Percentiles rank a stretch among this genome's conserved stretches.
Evolutionary conservation across 345 rosid species (phyloP).

Genomic region (Crucihimalaya himalaica): DNA sequence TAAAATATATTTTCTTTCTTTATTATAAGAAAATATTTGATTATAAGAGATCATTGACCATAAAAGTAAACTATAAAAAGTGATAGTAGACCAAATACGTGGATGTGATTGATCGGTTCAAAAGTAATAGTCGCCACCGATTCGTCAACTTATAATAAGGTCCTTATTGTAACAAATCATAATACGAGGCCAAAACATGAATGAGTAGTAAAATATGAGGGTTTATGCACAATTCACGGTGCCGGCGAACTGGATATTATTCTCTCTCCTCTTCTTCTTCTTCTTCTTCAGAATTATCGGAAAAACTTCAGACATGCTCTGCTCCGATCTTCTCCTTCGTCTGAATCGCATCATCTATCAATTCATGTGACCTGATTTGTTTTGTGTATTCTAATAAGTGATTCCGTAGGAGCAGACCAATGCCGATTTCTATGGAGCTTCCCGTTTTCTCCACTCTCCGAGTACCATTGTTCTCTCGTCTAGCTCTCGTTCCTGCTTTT

Average conservation of each 20-base stretch:
- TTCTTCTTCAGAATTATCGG: neutral
- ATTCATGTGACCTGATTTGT: neutral
- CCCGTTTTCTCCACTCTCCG: slow-evolving; percentile 43
- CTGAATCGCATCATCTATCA: neutral
- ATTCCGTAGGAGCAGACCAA: slow-evolving; percentile 3
- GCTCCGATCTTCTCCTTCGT: slow-evolving; percentile 24
- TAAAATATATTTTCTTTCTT: neutral
- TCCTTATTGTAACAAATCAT: no score
- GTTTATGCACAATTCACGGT: neutral
- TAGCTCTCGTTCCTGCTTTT: slow-evolving; percentile 23
- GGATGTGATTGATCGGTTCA: slow-evolving; percentile 27
- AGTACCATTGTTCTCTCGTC: slow-evolving; percentile 29
- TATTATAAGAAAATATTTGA: neutral
- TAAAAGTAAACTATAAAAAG: slow-evolving; percentile 11
- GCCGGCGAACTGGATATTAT: slow-evolving; percentile 24
- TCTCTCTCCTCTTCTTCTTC: neutral
- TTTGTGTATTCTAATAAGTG: neutral
- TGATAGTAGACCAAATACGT: slow-evolving; percentile 27
- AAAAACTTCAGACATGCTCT: slow-evolving; percentile 16
- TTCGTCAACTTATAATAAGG: slow-evolving; percentile 16
- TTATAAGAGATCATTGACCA: slow-evolving; percentile 9
- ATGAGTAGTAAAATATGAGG: neutral
- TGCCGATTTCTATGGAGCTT: slow-evolving; percentile 42
- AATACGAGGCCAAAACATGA: neutral
- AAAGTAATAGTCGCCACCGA: slow-evolving; percentile 7